A percentile compares a stretch with the other conserved stretches of the same genome.
Evolutionary conservation across 2,329 filamentous ascomycete species (phyloP).

Genomic region (Periglandula ipomoeae): DNA sequence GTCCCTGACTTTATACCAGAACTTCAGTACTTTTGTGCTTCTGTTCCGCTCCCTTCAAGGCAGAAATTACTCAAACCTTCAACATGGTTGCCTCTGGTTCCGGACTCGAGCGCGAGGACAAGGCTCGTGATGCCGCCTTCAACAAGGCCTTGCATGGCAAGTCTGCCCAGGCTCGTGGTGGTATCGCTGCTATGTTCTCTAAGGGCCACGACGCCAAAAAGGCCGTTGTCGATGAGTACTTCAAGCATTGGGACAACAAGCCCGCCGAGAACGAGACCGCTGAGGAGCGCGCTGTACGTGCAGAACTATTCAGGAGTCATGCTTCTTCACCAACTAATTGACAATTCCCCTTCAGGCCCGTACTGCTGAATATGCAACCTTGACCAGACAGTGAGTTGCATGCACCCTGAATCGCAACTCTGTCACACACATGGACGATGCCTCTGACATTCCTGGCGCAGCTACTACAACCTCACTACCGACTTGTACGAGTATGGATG

Average conservation of each 20-base stretch:
- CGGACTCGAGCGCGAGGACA: slow-evolving; percentile 70
- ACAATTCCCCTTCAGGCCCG: slow-evolving; percentile 46
- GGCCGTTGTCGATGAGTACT: slow-evolving; percentile 81
- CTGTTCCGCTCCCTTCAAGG: slow-evolving; percentile 7
- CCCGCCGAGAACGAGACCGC: slow-evolving; percentile 69
- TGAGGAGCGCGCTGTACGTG: slow-evolving; percentile 64
- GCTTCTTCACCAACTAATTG: background rate
- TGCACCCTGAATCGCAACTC: no score
- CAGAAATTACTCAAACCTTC: slow-evolving; percentile 14
- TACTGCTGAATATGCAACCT: slow-evolving; percentile 79
- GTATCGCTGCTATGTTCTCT: slow-evolving; percentile 72
- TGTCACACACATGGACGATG: slow-evolving; percentile 7
- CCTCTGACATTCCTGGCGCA: slow-evolving; percentile 23
- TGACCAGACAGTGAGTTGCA: slow-evolving; percentile 77
- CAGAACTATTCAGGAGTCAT: background rate
- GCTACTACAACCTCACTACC: slow-evolving; percentile 96
- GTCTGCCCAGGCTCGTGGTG: slow-evolving; percentile 60
- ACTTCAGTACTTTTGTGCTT: background rate
- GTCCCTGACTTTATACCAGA: background rate
- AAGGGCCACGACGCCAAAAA: slow-evolving; percentile 72
- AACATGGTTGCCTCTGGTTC: slow-evolving; percentile 33
- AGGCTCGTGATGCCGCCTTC: slow-evolving; percentile 79
- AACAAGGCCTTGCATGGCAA: slow-evolving; percentile 77
- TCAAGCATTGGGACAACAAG: slow-evolving; percentile 95
- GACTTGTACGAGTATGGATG: slow-evolving; percentile 96